Percentiles rank a stretch among this genome's conserved stretches.
Conservation (phyloP, 2,329 filamentous ascomycete species). For the Microdochium trichocladiopsis region DNA sequence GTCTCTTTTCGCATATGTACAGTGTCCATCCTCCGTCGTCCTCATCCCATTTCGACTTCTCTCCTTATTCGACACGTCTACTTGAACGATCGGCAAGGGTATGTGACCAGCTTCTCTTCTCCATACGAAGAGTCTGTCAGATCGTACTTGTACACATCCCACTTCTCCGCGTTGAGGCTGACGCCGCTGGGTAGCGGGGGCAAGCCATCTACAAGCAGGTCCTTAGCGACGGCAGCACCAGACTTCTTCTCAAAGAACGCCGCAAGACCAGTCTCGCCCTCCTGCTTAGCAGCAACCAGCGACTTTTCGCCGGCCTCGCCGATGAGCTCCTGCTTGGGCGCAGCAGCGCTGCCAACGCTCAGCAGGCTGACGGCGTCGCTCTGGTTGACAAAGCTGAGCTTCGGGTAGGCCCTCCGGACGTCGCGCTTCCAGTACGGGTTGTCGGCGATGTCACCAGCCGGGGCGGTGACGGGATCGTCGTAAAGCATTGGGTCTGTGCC, state of each 20-base stretch:
- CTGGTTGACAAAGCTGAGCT: constrained; percentile 73
- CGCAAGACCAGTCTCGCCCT: constrained; percentile 68
- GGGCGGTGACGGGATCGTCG: constrained; percentile 75
- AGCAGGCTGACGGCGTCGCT: constrained; percentile 80
- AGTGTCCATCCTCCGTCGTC: constrained; percentile 1
- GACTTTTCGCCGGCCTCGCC: constrained; percentile 62
- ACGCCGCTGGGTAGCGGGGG: constrained; percentile 80
- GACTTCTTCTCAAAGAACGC: constrained; percentile 63
- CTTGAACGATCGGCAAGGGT: constrained; percentile 58
- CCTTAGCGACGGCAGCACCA: constrained; percentile 32
- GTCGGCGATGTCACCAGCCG: constrained; percentile 82
- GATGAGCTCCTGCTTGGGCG: constrained; percentile 77
- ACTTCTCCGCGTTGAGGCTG: constrained; percentile 40
- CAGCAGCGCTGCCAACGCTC: constrained; percentile 72
- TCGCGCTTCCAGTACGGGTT: constrained; percentile 98
- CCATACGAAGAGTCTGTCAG: constrained; percentile 30
- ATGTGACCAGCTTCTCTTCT: constrained; percentile 29
- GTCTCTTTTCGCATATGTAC: constrained; percentile 17
- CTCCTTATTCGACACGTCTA: constrained; percentile 22
- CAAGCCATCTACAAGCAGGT: constrained; percentile 70
- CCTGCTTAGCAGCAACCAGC: constrained; percentile 68
- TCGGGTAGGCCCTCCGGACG: constrained; percentile 72
- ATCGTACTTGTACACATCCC: constrained; percentile 63
- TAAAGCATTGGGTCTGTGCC: constrained; percentile 62
- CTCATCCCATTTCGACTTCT: not conserved